These are phyloP conservation scores for Claviceps maximensis DNA, from an alignment of 2,329 filamentous ascomycete genomes.

Conservation along the genomic window DNA sequence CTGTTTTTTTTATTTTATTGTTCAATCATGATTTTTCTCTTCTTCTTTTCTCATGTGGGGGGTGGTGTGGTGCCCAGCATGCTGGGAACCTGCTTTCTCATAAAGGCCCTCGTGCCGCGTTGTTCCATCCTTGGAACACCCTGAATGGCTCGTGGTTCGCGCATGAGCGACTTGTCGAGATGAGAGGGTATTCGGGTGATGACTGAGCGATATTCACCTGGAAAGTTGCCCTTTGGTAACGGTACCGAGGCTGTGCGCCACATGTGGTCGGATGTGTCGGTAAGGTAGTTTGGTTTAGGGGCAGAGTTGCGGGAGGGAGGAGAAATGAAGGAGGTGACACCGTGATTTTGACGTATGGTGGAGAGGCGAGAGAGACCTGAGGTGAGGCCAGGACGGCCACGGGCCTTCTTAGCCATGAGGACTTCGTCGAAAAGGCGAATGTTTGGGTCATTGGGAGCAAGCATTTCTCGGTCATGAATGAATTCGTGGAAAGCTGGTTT, in stretches of 20 bases:
- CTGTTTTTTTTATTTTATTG: no score
- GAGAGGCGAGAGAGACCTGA: slow-evolving; percentile 50
- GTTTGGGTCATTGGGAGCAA: slow-evolving; percentile 44
- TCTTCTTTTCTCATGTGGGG: slow-evolving; percentile 17
- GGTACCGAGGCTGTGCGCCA: slow-evolving; percentile 58
- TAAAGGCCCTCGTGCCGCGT: slow-evolving; percentile 33
- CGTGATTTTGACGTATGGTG: slow-evolving; percentile 43
- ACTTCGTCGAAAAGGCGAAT: slow-evolving; percentile 76
- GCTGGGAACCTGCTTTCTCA: slow-evolving; percentile 43
- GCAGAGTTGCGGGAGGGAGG: slow-evolving; percentile 21
- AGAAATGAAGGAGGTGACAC: slow-evolving; percentile 25
- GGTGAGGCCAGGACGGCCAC: slow-evolving; percentile 52
- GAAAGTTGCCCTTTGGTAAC: slow-evolving; percentile 46
- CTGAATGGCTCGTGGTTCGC: slow-evolving; percentile 79
- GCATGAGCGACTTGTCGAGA: slow-evolving; percentile 77
- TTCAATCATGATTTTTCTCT: no score
- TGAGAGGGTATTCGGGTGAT: slow-evolving; percentile 62
- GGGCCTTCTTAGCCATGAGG: slow-evolving; percentile 62
- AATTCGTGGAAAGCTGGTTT: slow-evolving; percentile 57
- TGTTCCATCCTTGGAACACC: slow-evolving; percentile 58
- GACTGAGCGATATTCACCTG: slow-evolving; percentile 47
- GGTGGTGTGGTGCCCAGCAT: slow-evolving; percentile 31
- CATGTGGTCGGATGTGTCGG: slow-evolving; percentile 63
- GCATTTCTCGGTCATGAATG: slow-evolving; percentile 66
- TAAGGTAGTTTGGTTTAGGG: slow-evolving; percentile 44